A percentile compares a stretch with the other conserved stretches of the same genome.
Evolutionary conservation across 1,284 basidiomycete species (phyloP).

Genomic region (Ustilago tritici): DNA sequence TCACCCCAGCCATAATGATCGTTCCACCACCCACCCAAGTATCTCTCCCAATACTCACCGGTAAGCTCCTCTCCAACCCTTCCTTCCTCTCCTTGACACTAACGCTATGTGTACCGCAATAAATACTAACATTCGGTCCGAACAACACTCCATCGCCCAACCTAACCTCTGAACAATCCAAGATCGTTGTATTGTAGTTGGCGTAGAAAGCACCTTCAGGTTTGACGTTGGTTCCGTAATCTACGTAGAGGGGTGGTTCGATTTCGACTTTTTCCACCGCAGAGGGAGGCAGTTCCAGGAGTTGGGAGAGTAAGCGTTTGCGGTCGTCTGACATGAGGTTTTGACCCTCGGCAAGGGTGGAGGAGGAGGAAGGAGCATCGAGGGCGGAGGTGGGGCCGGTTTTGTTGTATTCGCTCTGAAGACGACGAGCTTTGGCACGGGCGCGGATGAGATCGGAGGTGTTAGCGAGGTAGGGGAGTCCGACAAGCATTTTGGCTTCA

Average conservation of each 20-base stretch:
- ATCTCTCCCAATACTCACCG: constrained; percentile 55
- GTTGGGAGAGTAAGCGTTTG: constrained; percentile 31
- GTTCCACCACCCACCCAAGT: constrained; percentile 71
- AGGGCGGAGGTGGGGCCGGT: constrained; percentile 40
- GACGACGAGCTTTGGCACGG: constrained; percentile 36
- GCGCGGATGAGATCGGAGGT: constrained; percentile 36
- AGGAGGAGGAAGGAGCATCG: constrained; percentile 9
- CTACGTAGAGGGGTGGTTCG: constrained; percentile 50
- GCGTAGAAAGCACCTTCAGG: constrained; percentile 60
- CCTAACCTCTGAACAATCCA: constrained; percentile 56
- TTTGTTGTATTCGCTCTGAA: constrained; percentile 46
- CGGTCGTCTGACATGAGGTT: constrained; percentile 39
- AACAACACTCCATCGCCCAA: constrained; percentile 59
- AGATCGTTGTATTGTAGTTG: constrained; percentile 59
- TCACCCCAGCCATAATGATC: constrained; percentile 71
- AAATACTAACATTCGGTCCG: constrained; percentile 60
- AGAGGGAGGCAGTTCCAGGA: constrained; percentile 21
- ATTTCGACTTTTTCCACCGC: constrained; percentile 27
- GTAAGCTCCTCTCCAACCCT: constrained; percentile 55
- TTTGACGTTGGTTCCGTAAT: constrained; percentile 64
- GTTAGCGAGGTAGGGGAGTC: constrained; percentile 48
- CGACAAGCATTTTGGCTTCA: constrained; percentile 48
- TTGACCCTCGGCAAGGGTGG: constrained; percentile 23
- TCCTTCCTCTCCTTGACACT: constrained; percentile 52
- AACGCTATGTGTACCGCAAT: constrained; percentile 58